Evolutionary conservation across 2,329 filamentous ascomycete genomes (phyloP), one percentile per base, ranked within the genome.

Genomic region (Phyllosticta citribraziliensis): DNA sequence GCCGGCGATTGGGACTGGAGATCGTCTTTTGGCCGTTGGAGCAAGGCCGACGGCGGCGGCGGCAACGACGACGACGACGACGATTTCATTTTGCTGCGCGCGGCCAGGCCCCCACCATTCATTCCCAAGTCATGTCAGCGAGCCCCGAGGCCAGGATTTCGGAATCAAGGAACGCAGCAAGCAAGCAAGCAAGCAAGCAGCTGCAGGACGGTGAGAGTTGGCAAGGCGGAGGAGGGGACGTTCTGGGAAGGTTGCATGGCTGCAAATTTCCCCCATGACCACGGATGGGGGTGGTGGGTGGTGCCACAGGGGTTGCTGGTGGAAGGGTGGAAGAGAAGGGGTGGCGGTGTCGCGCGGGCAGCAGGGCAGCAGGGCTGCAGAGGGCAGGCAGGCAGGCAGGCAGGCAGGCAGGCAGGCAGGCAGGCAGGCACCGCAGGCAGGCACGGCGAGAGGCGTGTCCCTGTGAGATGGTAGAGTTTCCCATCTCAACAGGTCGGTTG

Each of bases 401-500:
- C n/a, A 52, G 51, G 51, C 22, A 22, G 22, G 22, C 22, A 22
- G 22, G 22, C 22, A 22, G 22, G 22, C 22, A n/a, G 51, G 51
- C 22, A 22, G 22, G 22, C 22, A 22, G 22, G 22, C 22, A 22
- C n/a, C n/a, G n/a, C n/a, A n/a, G 22, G 22, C 22, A 22, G 22
- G 22, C n/a, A 52, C 47, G 12, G 25, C 47, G 25, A 53, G 19
- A 53, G 52, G 58, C 54, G 58, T 61, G 58, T 55, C 58, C 58
- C 58, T 35, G 58, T 56, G 47, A 61, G 58, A 61, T 61, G 58
- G 58, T 40, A 53, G 54, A 56, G 58, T 61, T 61, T 61, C 53
- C 58, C 47, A 56, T 56, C 58, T 55, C 11, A 51, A 40, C 35
- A 35, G 27, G 22, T 61, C 54, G 58, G 53, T 61, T 61, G 53